These are phyloP conservation scores for Calonectria montana DNA, from an alignment of 2,329 filamentous ascomycete species.

Conservation along the genomic window DNA sequence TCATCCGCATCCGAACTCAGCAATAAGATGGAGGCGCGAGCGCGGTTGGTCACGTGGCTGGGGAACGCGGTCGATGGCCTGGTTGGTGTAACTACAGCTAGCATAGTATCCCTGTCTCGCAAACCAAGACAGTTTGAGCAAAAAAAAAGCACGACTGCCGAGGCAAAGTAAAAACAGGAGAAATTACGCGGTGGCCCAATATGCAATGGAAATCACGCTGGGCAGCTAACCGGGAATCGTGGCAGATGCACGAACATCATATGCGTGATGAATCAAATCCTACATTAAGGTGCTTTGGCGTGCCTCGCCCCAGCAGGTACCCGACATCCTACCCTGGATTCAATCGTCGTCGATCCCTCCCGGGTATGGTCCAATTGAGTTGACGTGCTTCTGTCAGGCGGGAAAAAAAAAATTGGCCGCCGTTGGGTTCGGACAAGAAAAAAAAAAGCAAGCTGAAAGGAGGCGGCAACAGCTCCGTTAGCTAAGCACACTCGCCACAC, in stretches of 20 bases:
- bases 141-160: not conserved
- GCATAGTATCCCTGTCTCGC: not conserved
- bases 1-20: not conserved
- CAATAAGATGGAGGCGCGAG: not conserved
- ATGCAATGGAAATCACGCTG: not conserved
- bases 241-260: not conserved
- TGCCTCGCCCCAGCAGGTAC: conserved; percentile 6
- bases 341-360: not conserved
- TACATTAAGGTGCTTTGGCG: not conserved
- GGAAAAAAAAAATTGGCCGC: conserved; percentile 4
- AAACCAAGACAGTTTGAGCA: not conserved
- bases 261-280: conserved; percentile 7
- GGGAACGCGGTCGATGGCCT: not conserved
- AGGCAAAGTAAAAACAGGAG: not conserved
- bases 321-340: not conserved
- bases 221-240: not conserved
- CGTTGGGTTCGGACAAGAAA: not conserved
- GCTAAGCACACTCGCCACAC: conserved; percentile 27
- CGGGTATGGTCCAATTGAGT: not conserved
- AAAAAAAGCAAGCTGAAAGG: not conserved
- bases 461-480: not conserved
- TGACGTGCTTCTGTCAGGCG: conserved; percentile 4
- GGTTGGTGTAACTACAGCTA: not conserved
- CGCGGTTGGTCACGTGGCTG: not conserved
- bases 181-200: not conserved